Evolutionary conservation across 495 filamentous ascomycete species (phyloP).

Genomic region (Darksidea phi): DNA sequence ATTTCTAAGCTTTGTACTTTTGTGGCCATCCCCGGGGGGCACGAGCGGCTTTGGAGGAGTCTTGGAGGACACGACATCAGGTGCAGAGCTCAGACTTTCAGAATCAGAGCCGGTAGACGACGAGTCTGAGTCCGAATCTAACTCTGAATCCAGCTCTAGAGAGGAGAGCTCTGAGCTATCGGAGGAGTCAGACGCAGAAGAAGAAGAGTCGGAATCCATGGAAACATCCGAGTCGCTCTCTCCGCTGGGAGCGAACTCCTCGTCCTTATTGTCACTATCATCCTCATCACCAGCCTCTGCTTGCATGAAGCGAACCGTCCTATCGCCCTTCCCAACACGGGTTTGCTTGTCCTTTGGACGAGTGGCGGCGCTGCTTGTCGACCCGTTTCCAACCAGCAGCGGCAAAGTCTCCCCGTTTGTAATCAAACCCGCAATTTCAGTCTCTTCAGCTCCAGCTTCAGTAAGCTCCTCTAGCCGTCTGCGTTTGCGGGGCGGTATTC

Average conservation of each 20-base stretch:
- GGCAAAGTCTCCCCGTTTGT: constrained; percentile 1
- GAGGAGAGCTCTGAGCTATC: constrained; percentile 13
- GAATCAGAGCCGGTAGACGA: constrained; percentile 1
- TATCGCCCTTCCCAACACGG: not conserved
- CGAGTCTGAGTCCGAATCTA: constrained; percentile 3
- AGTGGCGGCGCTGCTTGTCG: too few species aligned
- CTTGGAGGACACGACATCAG: not conserved
- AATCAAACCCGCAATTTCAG: constrained; percentile 45
- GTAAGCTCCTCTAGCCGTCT: constrained; percentile 48
- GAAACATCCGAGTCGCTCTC: constrained; percentile 30
- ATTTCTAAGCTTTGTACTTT: too few species aligned
- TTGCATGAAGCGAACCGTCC: constrained; percentile 13
- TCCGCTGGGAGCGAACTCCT: constrained; percentile 30
- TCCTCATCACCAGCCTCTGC: constrained; percentile 1
- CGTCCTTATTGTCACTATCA: constrained; percentile 28
- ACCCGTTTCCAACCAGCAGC: not conserved
- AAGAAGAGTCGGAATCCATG: constrained; percentile 29
- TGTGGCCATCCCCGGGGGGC: too few species aligned
- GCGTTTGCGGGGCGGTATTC: constrained; percentile 77
- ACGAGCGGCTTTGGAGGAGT: too few species aligned
- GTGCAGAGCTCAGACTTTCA: not conserved
- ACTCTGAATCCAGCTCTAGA: constrained; percentile 8
- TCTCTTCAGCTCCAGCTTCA: constrained; percentile 36
- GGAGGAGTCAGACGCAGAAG: constrained; percentile 17
- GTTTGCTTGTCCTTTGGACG: not conserved